A percentile compares a stretch with the other conserved stretches of the same genome.
Conservation (phyloP, 2,329 filamentous ascomycete genomes). For the Hypoxylon sp. region DNA sequence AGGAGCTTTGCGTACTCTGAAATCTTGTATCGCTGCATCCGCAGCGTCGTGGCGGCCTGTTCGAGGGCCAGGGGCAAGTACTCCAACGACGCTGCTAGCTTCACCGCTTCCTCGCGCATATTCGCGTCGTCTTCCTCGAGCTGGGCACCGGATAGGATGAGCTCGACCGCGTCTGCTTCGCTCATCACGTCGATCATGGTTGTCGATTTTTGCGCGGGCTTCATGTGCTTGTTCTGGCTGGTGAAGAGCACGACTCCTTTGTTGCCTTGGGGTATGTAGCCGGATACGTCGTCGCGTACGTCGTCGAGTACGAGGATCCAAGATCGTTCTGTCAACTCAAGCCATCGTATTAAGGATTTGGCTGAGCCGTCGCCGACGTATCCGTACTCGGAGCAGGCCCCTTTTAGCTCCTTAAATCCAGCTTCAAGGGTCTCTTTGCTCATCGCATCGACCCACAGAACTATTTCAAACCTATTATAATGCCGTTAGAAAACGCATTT, state of each 20-base stretch:
- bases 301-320: slow-evolving; percentile 55
- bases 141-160: slow-evolving; percentile 30
- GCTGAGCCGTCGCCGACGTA: slow-evolving; percentile 8
- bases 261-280: slow-evolving; percentile 36
- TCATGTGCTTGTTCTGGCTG: slow-evolving; percentile 32
- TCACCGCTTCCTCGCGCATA: not conserved
- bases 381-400: slow-evolving; percentile 28
- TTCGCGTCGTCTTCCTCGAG: not conserved
- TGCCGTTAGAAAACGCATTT: not conserved
- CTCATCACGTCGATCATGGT: slow-evolving; percentile 25
- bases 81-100: slow-evolving; percentile 38
- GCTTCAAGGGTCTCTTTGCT: slow-evolving; percentile 40
- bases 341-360: slow-evolving; percentile 43
- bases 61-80: slow-evolving; percentile 51
- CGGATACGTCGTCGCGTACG: slow-evolving; percentile 29
- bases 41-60: slow-evolving; percentile 45
- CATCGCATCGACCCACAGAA: slow-evolving; percentile 52
- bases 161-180: slow-evolving; percentile 17
- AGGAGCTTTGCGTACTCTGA: slow-evolving; percentile 34
- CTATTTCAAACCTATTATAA: slow-evolving; percentile 44
- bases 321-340: slow-evolving; percentile 31
- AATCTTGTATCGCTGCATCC: slow-evolving; percentile 27
- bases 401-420: slow-evolving; percentile 38
- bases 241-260: slow-evolving; percentile 52
- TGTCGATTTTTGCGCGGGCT: slow-evolving; percentile 12